phyloP scores from a whole-genome alignment of 2,329 filamentous ascomycete species.

The Alternaria sp. region DNA sequence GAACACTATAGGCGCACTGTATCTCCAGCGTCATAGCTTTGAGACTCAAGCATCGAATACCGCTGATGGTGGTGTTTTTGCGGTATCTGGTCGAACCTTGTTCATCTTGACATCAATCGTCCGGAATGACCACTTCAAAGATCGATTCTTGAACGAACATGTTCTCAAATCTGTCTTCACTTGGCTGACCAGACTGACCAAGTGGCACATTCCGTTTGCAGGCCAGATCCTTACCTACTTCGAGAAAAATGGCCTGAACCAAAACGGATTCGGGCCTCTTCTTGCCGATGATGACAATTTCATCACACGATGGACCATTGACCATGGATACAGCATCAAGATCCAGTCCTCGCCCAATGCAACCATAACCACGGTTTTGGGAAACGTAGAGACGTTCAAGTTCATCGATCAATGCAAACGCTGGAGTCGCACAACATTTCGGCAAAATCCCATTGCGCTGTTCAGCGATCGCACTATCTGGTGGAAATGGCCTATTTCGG shows the following conservation, averaged over 20 bases:
- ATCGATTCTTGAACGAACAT: constrained; percentile 33
- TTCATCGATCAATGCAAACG: constrained; percentile 35
- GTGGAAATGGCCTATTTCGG: constrained; percentile 34
- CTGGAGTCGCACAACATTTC: constrained; percentile 37
- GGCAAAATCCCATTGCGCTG: constrained; percentile 34
- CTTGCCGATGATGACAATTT: constrained; percentile 54
- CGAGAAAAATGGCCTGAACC: background rate
- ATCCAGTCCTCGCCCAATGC: constrained; percentile 62
- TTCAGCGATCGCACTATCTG: constrained; percentile 33
- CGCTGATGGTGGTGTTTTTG: constrained; percentile 46
- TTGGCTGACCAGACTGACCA: background rate
- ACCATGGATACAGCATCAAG: constrained; percentile 58
- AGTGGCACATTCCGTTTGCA: background rate
- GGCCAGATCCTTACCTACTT: background rate
- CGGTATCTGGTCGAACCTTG: constrained; percentile 43
- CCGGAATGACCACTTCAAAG: constrained; percentile 26
- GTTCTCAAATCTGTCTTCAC: background rate
- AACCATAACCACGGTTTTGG: constrained; percentile 60
- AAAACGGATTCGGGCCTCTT: constrained; percentile 28
- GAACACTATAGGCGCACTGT: constrained; percentile 35
- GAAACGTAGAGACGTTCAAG: constrained; percentile 18
- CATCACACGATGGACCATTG: constrained; percentile 62
- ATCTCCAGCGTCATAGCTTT: constrained; percentile 48
- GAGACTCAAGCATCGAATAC: constrained; percentile 42
- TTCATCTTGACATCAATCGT: constrained; percentile 38